Evolutionary conservation across 2,329 filamentous ascomycete genomes (phyloP).

Genomic region (Coniochaeta ligniaria): DNA sequence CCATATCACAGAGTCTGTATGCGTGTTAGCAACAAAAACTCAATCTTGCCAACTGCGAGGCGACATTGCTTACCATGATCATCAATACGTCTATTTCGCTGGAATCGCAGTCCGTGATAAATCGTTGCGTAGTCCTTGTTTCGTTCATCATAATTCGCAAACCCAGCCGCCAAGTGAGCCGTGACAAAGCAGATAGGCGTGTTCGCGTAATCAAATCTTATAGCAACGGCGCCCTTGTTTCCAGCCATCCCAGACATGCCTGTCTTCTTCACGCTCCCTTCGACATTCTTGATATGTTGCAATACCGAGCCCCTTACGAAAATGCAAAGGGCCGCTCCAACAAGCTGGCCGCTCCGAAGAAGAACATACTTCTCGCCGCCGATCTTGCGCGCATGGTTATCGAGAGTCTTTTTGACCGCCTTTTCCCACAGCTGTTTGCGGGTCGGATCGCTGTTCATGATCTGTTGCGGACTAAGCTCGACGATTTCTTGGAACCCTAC

Average conservation of each 20-base stretch:
- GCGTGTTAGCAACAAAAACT: conserved; percentile 12
- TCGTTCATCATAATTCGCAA: conserved; percentile 92
- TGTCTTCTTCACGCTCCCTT: conserved; percentile 88
- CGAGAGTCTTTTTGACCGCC: conserved; percentile 71
- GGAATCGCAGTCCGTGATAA: conserved; percentile 78
- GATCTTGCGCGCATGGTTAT: conserved; percentile 56
- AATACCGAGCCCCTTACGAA: conserved; percentile 79
- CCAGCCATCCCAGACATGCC: conserved; percentile 96
- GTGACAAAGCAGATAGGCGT: conserved; percentile 94
- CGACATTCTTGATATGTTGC: conserved; percentile 86
- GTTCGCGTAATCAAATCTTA: conserved; percentile 89
- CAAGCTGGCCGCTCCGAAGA: conserved; percentile 84
- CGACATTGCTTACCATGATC: conserved; percentile 59
- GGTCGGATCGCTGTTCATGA: conserved; percentile 94
- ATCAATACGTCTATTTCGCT: conserved; percentile 82
- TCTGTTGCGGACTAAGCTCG: conserved; percentile 94
- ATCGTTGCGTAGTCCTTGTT: conserved; percentile 92
- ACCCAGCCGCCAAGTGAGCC: conserved; percentile 90
- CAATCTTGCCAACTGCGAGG: too few species aligned
- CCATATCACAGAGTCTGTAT: conserved; percentile 72
- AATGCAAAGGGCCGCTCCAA: conserved; percentile 86
- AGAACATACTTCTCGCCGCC: conserved; percentile 79
- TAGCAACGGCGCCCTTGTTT: conserved; percentile 96
- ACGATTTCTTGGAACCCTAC: conserved; percentile 98
- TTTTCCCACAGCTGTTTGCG: conserved; percentile 81